Evolutionary conservation across 1,284 basidiomycete species (phyloP).

Genomic region (Golubevia pallescens): DNA sequence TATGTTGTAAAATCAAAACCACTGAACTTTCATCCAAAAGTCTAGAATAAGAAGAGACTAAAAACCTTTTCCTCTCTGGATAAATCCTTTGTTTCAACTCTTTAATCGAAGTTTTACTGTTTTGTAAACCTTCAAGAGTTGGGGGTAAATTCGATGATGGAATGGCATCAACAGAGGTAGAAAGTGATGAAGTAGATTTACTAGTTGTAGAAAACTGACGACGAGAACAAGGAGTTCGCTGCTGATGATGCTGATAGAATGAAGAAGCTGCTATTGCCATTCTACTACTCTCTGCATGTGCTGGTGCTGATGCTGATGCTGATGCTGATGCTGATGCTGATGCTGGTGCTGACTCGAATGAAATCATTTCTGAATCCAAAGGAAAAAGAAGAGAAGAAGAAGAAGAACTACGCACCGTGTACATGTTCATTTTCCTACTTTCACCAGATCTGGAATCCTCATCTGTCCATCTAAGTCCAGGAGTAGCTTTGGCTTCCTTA

Average conservation of each 20-base stretch:
- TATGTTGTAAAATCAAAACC: conserved; percentile 44
- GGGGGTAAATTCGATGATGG: not conserved
- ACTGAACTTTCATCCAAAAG: conserved; percentile 35
- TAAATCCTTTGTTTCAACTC: not conserved
- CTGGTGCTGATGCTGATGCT: conserved; percentile 29
- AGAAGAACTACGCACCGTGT: conserved; percentile 45
- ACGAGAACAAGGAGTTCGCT: too few species aligned
- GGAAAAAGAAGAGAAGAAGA: conserved; percentile 9
- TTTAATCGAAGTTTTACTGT: not conserved
- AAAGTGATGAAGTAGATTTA: not conserved
- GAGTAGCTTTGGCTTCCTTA: conserved; percentile 35
- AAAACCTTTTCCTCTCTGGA: conserved; percentile 32
- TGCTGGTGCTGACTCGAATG: not conserved
- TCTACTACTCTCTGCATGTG: too few species aligned
- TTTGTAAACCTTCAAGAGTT: not conserved
- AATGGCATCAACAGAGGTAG: not conserved
- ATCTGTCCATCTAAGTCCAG: conserved; percentile 18
- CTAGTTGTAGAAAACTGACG: not conserved
- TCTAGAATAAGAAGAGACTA: conserved; percentile 39
- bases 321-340: conserved; percentile 6
- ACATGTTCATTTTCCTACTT: conserved; percentile 55
- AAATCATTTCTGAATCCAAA: not conserved
- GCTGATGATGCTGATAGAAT: not conserved
- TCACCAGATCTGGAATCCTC: conserved; percentile 16
- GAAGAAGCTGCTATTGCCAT: not conserved